Conservation (phyloP, 129 eudicot genomes). For the Cynara cardunculus region DNA sequence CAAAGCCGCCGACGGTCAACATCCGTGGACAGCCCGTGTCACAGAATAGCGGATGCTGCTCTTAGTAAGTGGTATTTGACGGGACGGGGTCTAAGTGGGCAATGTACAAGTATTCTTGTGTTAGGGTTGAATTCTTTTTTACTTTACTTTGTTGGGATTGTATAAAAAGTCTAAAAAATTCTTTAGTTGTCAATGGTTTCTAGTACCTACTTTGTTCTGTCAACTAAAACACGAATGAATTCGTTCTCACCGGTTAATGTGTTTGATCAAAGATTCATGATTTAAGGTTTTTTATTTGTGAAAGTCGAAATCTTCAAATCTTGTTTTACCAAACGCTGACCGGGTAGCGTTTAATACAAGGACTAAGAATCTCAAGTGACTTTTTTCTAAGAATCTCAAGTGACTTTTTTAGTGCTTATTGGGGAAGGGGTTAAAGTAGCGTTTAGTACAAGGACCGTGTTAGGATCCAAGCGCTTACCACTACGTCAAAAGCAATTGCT, state of each 20-base stretch:
- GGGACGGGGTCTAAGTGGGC: constrained; percentile 25
- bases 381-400: no score
- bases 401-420: no score
- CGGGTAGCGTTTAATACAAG: neutral
- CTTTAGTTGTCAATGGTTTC: constrained; percentile 19
- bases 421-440: no score
- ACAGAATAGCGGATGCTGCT: constrained; percentile 81
- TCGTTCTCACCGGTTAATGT: constrained; percentile 5
- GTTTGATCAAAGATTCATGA: constrained; percentile 10
- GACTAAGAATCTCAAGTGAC: no score
- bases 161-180: constrained; percentile 25
- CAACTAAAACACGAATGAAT: constrained; percentile 9
- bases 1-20: constrained; percentile 75
- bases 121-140: constrained; percentile 31
- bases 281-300: neutral
- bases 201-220: constrained; percentile 12
- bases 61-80: constrained; percentile 37
- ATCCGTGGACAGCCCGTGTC: constrained; percentile 84
- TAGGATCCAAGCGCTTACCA: no score
- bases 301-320: neutral
- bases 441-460: no score
- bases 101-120: constrained; percentile 31
- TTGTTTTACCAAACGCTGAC: neutral
- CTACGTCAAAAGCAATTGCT: no score
- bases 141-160: constrained; percentile 26